These are phyloP conservation scores for Eremothecium coryli DNA, from an alignment of 1,139 yeast species.

Conservation along the genomic window DNA sequence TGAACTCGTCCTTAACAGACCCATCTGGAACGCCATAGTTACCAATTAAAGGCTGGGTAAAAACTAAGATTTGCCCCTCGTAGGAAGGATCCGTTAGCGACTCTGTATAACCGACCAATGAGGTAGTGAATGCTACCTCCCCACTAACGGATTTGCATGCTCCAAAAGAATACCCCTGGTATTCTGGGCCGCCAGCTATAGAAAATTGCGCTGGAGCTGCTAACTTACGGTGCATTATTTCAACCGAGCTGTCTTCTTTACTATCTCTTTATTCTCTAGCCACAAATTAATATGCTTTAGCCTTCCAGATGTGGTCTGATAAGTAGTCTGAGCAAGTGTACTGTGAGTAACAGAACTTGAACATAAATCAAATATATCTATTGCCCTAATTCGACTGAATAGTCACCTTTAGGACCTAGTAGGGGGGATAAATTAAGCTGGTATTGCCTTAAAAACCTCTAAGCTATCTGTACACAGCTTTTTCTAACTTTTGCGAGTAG, in stretches of 20 bases:
- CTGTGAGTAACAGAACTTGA: slow-evolving; percentile 24
- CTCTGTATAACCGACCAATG: slow-evolving; percentile 95
- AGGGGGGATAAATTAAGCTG: no score
- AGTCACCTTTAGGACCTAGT: no score
- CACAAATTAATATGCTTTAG: slow-evolving; percentile 30
- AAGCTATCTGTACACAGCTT: neutral
- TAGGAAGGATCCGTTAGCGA: slow-evolving; percentile 98
- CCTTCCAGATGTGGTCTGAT: slow-evolving; percentile 46
- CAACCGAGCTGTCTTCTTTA: no score
- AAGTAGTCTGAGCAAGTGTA: slow-evolving; percentile 38
- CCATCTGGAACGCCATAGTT: slow-evolving; percentile 96
- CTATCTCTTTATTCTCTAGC: neutral
- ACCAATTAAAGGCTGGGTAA: slow-evolving; percentile 95
- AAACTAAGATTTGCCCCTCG: slow-evolving; percentile 89
- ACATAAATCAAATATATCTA: no score
- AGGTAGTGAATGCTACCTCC: slow-evolving; percentile 95
- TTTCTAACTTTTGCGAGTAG: neutral
- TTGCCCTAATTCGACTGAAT: no score
- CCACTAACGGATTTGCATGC: slow-evolving; percentile 88
- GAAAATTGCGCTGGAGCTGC: slow-evolving; percentile 1
- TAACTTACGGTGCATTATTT: no score
- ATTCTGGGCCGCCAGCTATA: slow-evolving; percentile 23
- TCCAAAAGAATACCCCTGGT: slow-evolving; percentile 89
- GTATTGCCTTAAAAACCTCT: no score
- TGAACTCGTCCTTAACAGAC: slow-evolving; percentile 67